Base-by-base conservation (phyloP, 108 stramenopile genomes). In the Poteriospumella lacustris region DNA sequence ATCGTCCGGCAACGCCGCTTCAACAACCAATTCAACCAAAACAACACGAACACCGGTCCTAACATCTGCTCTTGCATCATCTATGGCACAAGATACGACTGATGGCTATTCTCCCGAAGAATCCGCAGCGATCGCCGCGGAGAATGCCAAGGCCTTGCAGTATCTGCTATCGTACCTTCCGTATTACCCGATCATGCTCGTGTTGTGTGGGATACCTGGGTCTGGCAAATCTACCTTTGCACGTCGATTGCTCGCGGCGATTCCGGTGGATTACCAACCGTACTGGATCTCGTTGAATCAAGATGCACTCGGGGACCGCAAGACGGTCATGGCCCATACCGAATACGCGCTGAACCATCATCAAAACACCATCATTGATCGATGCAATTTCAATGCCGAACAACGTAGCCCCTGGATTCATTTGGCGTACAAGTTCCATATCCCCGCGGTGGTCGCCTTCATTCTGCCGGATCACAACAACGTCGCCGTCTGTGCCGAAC, bases 391-490 rank as follows among this genome's bases (percentile, higher is more conserved):
- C 36, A 34, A 64, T 64, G 12, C 3, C 28, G 36, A 9, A 34
- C 60, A 64, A 24, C 3, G 60, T 9, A 33, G 60, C 31, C 60
- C 28, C 36, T 64, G 60, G 60, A 64, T 64, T 64, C 12, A 64
- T 34, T 64, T 64, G 31, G 60, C 60, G 9, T 52, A 52, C 19
- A 12, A 5, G 28, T n/a, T n/a, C n/a, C n/a, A n/a, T n/a, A n/a
- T n/a, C n/a, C 29, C 15, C 5, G 5, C 31, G 33, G 36, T 64
- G 5, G 60, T 33, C 3, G 3, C 60, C 9, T 9, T 64, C 29
- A 5, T 64, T 5, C 5, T 64, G 31, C 60, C 60, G 36, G 60
- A 64, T 64, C 36, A 12, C 31, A 24, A 64, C 31, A 64, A 64
- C 36, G 60, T 64, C 31, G 9, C 3, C 9, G 3, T 64, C 9